Conservation (phyloP, 1,284 basidiomycete genomes). For the Puccinia brachypodii region DNA sequence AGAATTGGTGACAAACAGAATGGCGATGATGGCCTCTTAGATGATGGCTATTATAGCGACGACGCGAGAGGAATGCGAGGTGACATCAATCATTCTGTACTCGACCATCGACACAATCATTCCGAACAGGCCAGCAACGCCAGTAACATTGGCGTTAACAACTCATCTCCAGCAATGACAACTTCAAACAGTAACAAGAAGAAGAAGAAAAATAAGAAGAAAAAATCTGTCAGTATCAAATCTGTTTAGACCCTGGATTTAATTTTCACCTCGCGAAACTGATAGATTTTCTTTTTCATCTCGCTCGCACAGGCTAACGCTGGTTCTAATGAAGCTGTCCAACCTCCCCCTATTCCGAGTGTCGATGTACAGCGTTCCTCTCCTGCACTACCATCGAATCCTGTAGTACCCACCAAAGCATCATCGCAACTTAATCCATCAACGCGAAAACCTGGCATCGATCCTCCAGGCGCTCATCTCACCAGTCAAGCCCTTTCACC, state of each 20-base stretch:
- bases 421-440: slow-evolving; percentile 27
- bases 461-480: slow-evolving; percentile 37
- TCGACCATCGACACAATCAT: slow-evolving; percentile 17
- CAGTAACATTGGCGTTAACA: slow-evolving; percentile 29
- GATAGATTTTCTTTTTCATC: not conserved
- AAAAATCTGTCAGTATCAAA: slow-evolving; percentile 35
- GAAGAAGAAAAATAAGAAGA: slow-evolving; percentile 48
- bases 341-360: slow-evolving; percentile 34
- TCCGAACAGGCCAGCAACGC: slow-evolving; percentile 39
- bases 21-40: slow-evolving; percentile 51
- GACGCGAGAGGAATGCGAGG: slow-evolving; percentile 50
- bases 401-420: slow-evolving; percentile 16
- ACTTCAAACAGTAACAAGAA: slow-evolving; percentile 31
- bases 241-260: not conserved
- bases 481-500: slow-evolving; percentile 49
- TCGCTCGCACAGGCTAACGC: slow-evolving; percentile 19
- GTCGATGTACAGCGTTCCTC: not conserved
- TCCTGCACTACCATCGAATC: slow-evolving; percentile 11
- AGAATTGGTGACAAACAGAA: slow-evolving; percentile 56
- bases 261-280: not conserved
- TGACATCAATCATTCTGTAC: slow-evolving; percentile 23
- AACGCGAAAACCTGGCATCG: not conserved
- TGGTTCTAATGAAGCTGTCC: slow-evolving; percentile 29
- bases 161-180: slow-evolving; percentile 27
- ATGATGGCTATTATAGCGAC: slow-evolving; percentile 59